Conservation (phyloP, 257 asterid genomes). For the Fraxinus anomala region DNA sequence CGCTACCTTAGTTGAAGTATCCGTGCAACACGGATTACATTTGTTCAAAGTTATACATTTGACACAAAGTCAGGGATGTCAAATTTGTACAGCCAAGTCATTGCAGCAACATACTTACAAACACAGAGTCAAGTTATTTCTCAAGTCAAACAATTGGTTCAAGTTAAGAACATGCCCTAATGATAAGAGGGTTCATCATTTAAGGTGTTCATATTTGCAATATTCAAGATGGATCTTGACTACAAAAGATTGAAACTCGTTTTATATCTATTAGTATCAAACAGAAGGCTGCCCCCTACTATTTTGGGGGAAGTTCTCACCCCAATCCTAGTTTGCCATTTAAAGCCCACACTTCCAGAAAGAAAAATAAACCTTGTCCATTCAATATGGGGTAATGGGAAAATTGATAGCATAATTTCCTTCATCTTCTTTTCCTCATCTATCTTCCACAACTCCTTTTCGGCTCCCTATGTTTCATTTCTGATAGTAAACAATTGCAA, state of each 20-base stretch:
- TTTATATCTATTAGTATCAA: background rate
- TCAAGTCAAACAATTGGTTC: background rate
- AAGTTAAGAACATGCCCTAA: background rate
- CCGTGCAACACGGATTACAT: background rate
- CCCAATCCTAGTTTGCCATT: background rate
- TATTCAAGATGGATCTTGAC: background rate
- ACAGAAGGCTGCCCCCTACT: background rate
- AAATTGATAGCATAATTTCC: background rate
- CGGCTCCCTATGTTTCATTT: background rate
- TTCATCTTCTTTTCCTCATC: background rate
- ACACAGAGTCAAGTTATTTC: background rate
- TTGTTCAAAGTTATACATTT: background rate
- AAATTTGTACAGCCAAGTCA: constrained; percentile 1
- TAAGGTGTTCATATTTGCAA: background rate
- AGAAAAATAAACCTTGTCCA: background rate
- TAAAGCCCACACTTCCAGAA: background rate
- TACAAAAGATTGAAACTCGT: background rate
- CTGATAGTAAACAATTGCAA: background rate
- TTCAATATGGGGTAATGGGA: background rate
- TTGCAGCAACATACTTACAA: background rate
- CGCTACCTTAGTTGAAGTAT: too few relatives aligned
- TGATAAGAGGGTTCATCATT: background rate
- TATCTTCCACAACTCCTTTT: background rate
- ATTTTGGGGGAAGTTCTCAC: background rate
- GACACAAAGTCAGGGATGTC: background rate